phyloP scores from a whole-genome alignment of 2,329 filamentous ascomycete species.

The Talaromyces sp. region DNA sequence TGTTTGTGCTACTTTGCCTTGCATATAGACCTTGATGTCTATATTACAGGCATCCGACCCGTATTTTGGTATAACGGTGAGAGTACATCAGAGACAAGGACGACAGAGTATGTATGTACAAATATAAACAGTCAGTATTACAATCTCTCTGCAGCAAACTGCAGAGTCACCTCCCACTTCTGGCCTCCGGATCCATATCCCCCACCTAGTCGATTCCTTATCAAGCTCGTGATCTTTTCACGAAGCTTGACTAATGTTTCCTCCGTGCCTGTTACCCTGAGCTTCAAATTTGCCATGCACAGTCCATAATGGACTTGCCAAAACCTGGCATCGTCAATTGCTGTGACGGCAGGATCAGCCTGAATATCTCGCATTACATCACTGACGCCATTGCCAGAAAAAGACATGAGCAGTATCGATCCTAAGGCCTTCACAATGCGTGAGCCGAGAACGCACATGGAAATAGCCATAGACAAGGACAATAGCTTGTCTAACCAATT shows the following conservation, averaged over 20 bases:
- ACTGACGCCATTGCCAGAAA: conserved; percentile 59
- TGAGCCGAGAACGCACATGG: conserved; percentile 84
- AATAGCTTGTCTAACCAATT: conserved; percentile 79
- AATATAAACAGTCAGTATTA: neutral
- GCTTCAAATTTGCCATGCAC: conserved; percentile 89
- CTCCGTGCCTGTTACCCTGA: conserved; percentile 70
- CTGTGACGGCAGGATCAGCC: conserved; percentile 69
- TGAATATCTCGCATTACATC: conserved; percentile 83
- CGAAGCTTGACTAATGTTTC: conserved; percentile 69
- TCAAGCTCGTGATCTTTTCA: conserved; percentile 70
- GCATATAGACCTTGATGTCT: neutral
- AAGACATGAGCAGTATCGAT: conserved; percentile 94
- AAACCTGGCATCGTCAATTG: conserved; percentile 86
- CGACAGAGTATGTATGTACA: neutral
- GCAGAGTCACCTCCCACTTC: conserved; percentile 90
- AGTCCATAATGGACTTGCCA: conserved; percentile 99
- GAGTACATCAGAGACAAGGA: neutral
- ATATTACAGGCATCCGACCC: neutral
- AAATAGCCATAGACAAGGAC: conserved; percentile 74
- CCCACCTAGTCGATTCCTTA: conserved; percentile 82
- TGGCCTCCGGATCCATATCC: conserved; percentile 77
- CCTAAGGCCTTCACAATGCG: conserved; percentile 82
- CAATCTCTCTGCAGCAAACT: conserved; percentile 59
- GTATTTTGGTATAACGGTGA: neutral
- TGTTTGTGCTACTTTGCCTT: conserved; percentile 5